Evolutionary conservation across 257 asterid genomes (phyloP).

Genomic region (Catharanthus roseus): DNA sequence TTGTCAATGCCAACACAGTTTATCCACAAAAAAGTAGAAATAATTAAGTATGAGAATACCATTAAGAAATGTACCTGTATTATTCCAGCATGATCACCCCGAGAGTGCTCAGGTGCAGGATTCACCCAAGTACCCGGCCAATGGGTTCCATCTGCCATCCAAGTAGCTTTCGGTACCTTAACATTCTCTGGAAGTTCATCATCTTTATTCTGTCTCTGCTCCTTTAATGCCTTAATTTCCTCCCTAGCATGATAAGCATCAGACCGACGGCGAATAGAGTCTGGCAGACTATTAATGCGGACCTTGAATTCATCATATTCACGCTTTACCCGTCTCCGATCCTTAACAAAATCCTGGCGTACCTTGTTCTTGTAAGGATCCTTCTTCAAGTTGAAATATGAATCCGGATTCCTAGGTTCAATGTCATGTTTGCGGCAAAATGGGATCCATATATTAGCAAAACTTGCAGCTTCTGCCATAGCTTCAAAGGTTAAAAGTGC

Average conservation of each 20-base stretch:
- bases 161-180: slow-evolving; percentile 60
- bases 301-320: slow-evolving; percentile 81
- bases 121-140: slow-evolving; percentile 83
- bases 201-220: slow-evolving; percentile 54
- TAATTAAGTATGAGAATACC: slow-evolving; percentile 11
- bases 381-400: slow-evolving; percentile 55
- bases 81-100: slow-evolving; percentile 79
- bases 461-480: slow-evolving; percentile 79
- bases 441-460: slow-evolving; percentile 68
- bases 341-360: slow-evolving; percentile 58
- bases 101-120: slow-evolving; percentile 49
- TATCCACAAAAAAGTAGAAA: not conserved
- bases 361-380: slow-evolving; percentile 71
- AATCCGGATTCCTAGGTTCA: slow-evolving; percentile 69
- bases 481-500: slow-evolving; percentile 76
- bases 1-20: not conserved
- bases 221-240: slow-evolving; percentile 56
- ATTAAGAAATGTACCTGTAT: slow-evolving; percentile 44
- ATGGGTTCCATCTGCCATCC: slow-evolving; percentile 88
- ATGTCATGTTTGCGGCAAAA: slow-evolving; percentile 67
- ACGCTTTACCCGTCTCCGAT: slow-evolving; percentile 64
- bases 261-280: slow-evolving; percentile 61
- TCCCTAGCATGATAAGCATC: slow-evolving; percentile 72
- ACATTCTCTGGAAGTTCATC: slow-evolving; percentile 45
- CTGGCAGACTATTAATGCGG: slow-evolving; percentile 60